Evolutionary conservation across 768 basidiomycete genomes (phyloP), one percentile per base, ranked within the genome.

Genomic region (Lentinula sp.): DNA sequence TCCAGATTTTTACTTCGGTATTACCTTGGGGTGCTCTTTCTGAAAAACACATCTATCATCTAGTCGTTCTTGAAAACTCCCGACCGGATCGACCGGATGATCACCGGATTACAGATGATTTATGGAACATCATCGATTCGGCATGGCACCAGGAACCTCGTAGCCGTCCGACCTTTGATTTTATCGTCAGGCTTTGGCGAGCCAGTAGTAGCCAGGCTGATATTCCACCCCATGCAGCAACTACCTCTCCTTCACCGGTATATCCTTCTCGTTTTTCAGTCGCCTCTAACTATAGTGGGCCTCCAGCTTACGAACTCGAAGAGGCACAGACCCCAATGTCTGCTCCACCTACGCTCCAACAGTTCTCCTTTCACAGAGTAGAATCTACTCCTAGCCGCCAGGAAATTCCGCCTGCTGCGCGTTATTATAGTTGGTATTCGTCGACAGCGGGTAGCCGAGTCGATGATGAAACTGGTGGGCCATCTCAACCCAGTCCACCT

Each of bases 41-140:
- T 8, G 68, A 69, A 35, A 70, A 70, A 46, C 67, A 66, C 33
- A 68, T 71, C 5, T 71, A 66, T 49, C 65, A 66, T n/a, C 56
- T 70, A 6, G 69, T 71, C 15, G 69, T 68, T 12, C 62, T 60
- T 46, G 59, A 70, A 50, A 64, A 69, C 48, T 63, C 60, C n/a
- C 66, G 70, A 16, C 70, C 70, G 6, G 70, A 71, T 42, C 66
- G 69, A 20, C 70, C 70, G 3, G 70, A 70, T 42, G 61, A 62
- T 23, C 59, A n/a, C 10, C 69, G 65, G 12, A 36, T 71, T 15
- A 66, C 65, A 3, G 65, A 68, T 43, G 59, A 61, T 39, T 64
- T 66, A 2, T 71, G 70, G 70, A 65, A 63, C 2, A 53, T 70
- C 18, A 65, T 71, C 42, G 69, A 68, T 54, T 67, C 66, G 48